phyloP scores from a whole-genome alignment of 2,329 filamentous ascomycete species.

The Sarocladium kiliense region DNA sequence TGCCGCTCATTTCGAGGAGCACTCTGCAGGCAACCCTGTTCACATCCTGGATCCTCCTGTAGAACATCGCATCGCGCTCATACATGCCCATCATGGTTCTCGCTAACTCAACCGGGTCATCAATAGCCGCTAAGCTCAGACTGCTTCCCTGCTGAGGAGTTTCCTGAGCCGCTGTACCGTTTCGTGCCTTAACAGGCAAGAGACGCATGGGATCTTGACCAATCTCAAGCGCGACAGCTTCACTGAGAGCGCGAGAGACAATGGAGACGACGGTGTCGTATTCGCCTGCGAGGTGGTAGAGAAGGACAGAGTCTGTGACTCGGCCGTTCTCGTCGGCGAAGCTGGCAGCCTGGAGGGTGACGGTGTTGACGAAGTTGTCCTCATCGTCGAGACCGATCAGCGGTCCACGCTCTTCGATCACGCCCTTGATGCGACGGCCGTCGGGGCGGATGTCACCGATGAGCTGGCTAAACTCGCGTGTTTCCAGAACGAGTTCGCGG shows the following conservation, averaged over 20 bases:
- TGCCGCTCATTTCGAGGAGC: constrained; percentile 55
- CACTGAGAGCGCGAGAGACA: constrained; percentile 83
- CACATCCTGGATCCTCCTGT: constrained; percentile 49
- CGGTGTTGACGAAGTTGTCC: constrained; percentile 81
- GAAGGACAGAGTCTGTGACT: constrained; percentile 85
- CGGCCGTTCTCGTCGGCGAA: constrained; percentile 93
- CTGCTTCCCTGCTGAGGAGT: constrained; percentile 43
- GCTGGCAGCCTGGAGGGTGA: constrained; percentile 86
- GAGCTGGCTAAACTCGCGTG: constrained; percentile 88
- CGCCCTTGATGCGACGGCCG: constrained; percentile 77
- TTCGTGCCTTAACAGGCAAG: constrained; percentile 72
- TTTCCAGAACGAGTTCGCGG: constrained; percentile 92
- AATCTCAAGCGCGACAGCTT: constrained; percentile 81
- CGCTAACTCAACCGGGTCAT: constrained; percentile 56
- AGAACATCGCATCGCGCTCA: constrained; percentile 56
- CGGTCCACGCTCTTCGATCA: constrained; percentile 78
- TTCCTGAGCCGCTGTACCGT: constrained; percentile 27
- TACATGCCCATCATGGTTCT: constrained; percentile 60
- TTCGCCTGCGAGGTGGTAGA: constrained; percentile 92
- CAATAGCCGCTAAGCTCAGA: constrained; percentile 55
- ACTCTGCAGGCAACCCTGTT: constrained; percentile 53
- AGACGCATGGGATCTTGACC: constrained; percentile 75
- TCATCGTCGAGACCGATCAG: constrained; percentile 78
- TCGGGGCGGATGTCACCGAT: constrained; percentile 87
- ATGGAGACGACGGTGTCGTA: constrained; percentile 92